These are phyloP conservation scores for Achaetomium macrosporum DNA, from an alignment of 2,329 filamentous ascomycete species.

Conservation along the genomic window DNA sequence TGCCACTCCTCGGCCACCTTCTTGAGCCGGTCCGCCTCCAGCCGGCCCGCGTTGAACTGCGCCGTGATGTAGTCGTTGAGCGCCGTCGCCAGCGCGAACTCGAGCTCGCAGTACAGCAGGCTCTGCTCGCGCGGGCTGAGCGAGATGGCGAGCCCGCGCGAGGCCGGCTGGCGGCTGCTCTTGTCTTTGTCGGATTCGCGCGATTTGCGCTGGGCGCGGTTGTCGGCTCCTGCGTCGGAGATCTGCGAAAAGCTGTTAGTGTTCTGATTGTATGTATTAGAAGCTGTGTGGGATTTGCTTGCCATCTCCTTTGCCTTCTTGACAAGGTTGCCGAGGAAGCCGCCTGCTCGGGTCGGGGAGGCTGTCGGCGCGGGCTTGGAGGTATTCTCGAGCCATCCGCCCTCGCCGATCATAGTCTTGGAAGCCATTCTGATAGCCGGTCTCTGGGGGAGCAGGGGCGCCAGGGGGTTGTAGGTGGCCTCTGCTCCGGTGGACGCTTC, in stretches of 20 bases:
- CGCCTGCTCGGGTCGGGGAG: constrained; percentile 25
- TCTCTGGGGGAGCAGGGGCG: constrained; percentile 37
- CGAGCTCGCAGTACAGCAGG: constrained; percentile 54
- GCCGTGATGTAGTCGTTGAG: constrained; percentile 47
- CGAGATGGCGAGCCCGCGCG: constrained; percentile 39
- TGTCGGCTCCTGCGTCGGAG: constrained; percentile 31
- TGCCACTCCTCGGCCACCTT: constrained; percentile 47
- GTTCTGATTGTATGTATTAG: not conserved
- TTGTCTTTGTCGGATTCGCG: constrained; percentile 25
- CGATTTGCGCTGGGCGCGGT: constrained; percentile 30
- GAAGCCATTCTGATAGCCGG: constrained; percentile 39
- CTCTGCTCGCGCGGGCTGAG: constrained; percentile 52
- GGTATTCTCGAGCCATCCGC: constrained; percentile 52
- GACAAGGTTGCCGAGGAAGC: constrained; percentile 42
- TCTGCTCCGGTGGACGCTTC: constrained; percentile 1
- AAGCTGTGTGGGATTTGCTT: constrained; percentile 20
- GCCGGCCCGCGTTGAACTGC: constrained; percentile 50
- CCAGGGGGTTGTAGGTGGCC: constrained; percentile 8
- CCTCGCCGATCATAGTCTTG: constrained; percentile 49
- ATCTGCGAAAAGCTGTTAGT: constrained; percentile 18
- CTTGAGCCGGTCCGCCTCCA: constrained; percentile 46
- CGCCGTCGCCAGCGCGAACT: constrained; percentile 47
- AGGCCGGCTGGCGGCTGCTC: constrained; percentile 22
- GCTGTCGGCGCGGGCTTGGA: constrained; percentile 12
- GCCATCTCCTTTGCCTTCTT: constrained; percentile 52